A percentile compares a stretch with the other conserved stretches of the same genome.
Evolutionary conservation across 208 protist genomes (phyloP).

Genomic region (Vickermania spadyakhi): DNA sequence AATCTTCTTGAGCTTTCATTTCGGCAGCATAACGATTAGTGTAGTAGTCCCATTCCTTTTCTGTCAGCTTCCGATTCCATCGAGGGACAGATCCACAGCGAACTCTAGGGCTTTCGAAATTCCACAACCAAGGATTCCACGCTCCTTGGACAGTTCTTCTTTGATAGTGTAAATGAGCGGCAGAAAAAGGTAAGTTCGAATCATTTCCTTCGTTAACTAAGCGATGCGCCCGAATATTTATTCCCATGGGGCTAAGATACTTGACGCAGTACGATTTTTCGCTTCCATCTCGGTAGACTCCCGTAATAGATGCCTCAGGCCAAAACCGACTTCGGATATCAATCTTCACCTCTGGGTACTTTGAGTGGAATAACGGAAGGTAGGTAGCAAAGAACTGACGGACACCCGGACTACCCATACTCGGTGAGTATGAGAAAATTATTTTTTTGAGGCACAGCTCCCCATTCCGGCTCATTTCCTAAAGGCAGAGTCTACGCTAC

Average conservation of each 20-base stretch:
- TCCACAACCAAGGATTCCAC: conserved; percentile 82
- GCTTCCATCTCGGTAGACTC: conserved; percentile 78
- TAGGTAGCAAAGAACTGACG: conserved; percentile 73
- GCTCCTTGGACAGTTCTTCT: conserved; percentile 62
- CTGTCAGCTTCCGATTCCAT: conserved; percentile 67
- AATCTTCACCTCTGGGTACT: conserved; percentile 65
- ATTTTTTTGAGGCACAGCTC: conserved; percentile 73
- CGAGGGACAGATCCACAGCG: conserved; percentile 19
- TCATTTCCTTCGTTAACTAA: conserved; percentile 79
- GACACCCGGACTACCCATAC: conserved; percentile 43
- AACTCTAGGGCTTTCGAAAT: conserved; percentile 35
- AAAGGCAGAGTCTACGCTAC: no score
- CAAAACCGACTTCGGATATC: conserved; percentile 67
- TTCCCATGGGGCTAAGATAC: conserved; percentile 64
- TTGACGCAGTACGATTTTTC: conserved; percentile 42
- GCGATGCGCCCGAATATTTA: conserved; percentile 50
- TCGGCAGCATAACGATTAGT: conserved; percentile 59
- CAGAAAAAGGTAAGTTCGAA: conserved; percentile 47
- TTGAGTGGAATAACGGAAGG: conserved; percentile 54
- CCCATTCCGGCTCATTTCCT: conserved; percentile 79
- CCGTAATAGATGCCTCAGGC: conserved; percentile 69
- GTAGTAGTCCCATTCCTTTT: conserved; percentile 76
- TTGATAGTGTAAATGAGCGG: conserved; percentile 49
- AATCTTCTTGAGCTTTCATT: conserved; percentile 71
- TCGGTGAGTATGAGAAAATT: conserved; percentile 72